Evolutionary conservation across 225 moss, liverwort and hornwort species (phyloP).

Genomic region (Bryum argenteum): DNA sequence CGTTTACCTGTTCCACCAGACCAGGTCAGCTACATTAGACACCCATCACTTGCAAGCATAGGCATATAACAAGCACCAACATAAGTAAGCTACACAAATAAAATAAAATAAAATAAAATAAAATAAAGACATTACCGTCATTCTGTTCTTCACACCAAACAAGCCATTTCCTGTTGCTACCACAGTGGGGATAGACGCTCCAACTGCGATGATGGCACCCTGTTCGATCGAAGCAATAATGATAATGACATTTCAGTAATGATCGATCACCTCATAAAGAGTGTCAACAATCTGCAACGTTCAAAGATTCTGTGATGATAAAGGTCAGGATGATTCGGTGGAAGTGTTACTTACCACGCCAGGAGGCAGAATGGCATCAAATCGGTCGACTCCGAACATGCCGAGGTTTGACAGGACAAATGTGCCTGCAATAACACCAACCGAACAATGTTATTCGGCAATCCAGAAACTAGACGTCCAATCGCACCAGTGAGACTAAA

Average conservation of each 20-base stretch:
- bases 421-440: slow-evolving; percentile 68
- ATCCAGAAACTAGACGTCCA: slow-evolving; percentile 11
- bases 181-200: slow-evolving; percentile 87
- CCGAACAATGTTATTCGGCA: slow-evolving; percentile 8
- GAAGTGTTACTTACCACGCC: slow-evolving; percentile 62
- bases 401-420: slow-evolving; percentile 94
- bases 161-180: slow-evolving; percentile 83
- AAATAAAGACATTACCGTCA: slow-evolving; percentile 68
- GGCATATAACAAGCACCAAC: too few species aligned
- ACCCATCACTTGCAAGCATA: slow-evolving; percentile 1
- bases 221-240: slow-evolving; percentile 30
- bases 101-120: too few species aligned
- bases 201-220: slow-evolving; percentile 99
- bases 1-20: slow-evolving; percentile 77
- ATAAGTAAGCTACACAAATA: background rate
- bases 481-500: background rate
- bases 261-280: too few species aligned
- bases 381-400: slow-evolving; percentile 97
- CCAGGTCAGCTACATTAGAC: slow-evolving; percentile 27
- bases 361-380: slow-evolving; percentile 90
- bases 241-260: slow-evolving; percentile 12
- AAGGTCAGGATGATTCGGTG: background rate
- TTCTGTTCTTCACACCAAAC: slow-evolving; percentile 89
- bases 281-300: background rate
- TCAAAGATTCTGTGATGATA: background rate